Evolutionary conservation across 192 early-diverging fungal species (phyloP).

Genomic region (Cetraspora pellucida): DNA sequence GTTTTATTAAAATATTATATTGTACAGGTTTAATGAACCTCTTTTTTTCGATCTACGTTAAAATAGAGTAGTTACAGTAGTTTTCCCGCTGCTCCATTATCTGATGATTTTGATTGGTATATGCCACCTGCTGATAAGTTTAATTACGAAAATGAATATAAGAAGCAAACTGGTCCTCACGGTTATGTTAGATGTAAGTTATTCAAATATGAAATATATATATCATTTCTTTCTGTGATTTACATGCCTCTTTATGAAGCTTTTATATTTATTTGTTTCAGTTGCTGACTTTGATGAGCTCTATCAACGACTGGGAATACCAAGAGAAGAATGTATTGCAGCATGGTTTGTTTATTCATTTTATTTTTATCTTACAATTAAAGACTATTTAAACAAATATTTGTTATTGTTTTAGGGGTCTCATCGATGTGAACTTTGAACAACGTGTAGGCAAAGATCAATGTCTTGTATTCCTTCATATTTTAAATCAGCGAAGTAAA

Average conservation of each 20-base stretch:
- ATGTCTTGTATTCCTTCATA: constrained; percentile 59
- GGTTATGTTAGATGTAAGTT: constrained; percentile 60
- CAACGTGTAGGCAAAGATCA: constrained; percentile 60
- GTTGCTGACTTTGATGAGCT: constrained; percentile 61
- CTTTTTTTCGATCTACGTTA: neutral
- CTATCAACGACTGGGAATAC: constrained; percentile 53
- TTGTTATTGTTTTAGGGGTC: constrained; percentile 39
- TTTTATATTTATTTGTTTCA: constrained; percentile 29
- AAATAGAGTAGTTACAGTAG: constrained; percentile 13
- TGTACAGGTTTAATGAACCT: neutral
- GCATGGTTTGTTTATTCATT: constrained; percentile 47
- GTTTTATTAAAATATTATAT: neutral
- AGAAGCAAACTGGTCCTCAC: constrained; percentile 51
- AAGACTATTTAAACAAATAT: neutral
- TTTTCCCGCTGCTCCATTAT: constrained; percentile 32
- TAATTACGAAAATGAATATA: constrained; percentile 61
- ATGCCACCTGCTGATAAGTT: constrained; percentile 59
- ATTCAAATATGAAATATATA: neutral
- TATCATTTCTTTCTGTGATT: neutral
- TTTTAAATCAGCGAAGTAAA: constrained; percentile 57
- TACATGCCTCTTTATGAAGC: neutral
- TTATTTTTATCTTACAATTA: neutral
- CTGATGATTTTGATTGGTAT: constrained; percentile 67
- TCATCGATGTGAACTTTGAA: constrained; percentile 59
- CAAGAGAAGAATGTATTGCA: constrained; percentile 54